Conservation (phyloP, 2,329 filamentous ascomycete genomes). For the Colletotrichum sp. region DNA sequence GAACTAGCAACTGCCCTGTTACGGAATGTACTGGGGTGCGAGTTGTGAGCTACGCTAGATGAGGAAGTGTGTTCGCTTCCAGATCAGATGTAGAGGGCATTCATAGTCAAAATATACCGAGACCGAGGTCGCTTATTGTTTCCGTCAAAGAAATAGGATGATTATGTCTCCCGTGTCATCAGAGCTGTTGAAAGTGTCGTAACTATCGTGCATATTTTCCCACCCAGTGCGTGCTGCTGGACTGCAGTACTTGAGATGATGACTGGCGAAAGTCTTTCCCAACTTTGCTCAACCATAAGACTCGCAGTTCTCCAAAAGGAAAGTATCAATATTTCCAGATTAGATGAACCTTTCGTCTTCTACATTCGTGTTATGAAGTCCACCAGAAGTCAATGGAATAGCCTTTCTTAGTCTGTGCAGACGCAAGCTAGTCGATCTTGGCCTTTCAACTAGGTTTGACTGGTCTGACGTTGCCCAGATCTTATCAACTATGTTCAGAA, state of each 20-base stretch:
- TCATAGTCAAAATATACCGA: neutral
- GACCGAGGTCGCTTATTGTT: neutral
- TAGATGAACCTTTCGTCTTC: neutral
- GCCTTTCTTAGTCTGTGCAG: neutral
- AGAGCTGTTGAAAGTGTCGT: neutral
- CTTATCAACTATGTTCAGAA: neutral
- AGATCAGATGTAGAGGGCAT: neutral
- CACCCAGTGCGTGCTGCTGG: neutral
- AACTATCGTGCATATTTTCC: neutral
- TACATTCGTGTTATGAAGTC: neutral
- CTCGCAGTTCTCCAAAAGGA: neutral
- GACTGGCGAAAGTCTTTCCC: neutral
- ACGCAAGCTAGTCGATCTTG: neutral
- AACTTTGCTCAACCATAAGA: neutral
- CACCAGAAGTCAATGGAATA: neutral
- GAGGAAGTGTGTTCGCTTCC: neutral
- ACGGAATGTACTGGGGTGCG: neutral
- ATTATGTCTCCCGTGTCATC: fast-evolving
- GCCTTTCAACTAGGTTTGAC: neutral
- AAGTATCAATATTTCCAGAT: neutral
- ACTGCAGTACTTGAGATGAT: neutral
- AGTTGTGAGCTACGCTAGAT: neutral
- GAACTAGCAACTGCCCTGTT: neutral
- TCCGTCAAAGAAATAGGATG: fast-evolving
- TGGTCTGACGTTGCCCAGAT: neutral